Evolutionary conservation across 768 basidiomycete species (phyloP), one percentile per base, ranked within the genome.

Genomic region (Suillus occidentalis): DNA sequence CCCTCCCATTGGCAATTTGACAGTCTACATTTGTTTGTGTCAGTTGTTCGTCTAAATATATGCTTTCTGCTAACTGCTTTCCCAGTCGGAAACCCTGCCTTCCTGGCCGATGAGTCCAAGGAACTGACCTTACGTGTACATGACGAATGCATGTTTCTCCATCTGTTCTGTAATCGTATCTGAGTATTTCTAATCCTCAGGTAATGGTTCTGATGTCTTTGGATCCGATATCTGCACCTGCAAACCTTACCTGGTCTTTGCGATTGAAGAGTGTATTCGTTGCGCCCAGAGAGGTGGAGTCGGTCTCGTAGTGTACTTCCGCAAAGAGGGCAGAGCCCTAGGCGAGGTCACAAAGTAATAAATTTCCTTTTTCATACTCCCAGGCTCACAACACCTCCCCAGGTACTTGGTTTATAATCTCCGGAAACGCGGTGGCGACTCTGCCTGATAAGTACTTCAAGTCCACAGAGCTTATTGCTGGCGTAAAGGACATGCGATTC

Each of bases 401-500:
- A 93, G 89, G 71, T 94, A 95, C 77, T 86, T 97, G 56, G 96
- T 98, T 8, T 99, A 99, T 78, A 99, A 99, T 79, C 85, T 95
- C 12, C 90, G 97, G 65, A 98, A 99, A 78, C 90, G 97, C 52
- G 92, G 91, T 4, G 95, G 95, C 7, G 97, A 99, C 77, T 87
- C 87, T 1, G 97, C 97, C 1, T n/a, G 89, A 94, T 77, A 88
- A 89, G 72, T 99, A 99, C 81, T 98, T 99, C 84, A 90, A 91
- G 74, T 88, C 89, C 6, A 98, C 97, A 0, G 96, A 96, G 77
- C 80, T 92, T 68, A 92, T 98, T 65, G 96, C 96, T 0, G 96
- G 96, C 10, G 95, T 97, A 28, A 92, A 94, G 78, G 94, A 95
- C 72, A 94, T 95, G 93, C 87, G 94, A n/a, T 95, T 95, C 88